phyloP scores from a whole-genome alignment of 129 eudicot genomes.

The Erigeron canadensis region DNA sequence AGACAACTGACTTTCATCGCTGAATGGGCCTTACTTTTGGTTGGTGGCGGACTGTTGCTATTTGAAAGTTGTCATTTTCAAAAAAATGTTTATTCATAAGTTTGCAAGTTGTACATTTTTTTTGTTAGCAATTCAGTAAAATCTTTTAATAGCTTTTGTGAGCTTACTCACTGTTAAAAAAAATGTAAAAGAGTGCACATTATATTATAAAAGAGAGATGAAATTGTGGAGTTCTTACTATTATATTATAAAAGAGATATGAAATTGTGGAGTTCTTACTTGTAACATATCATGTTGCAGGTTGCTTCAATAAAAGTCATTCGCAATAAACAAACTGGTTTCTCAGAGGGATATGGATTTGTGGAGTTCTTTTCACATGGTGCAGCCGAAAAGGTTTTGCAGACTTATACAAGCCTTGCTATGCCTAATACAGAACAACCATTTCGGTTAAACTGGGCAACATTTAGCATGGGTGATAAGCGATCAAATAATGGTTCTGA shows the following conservation, averaged over 20 bases:
- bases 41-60: no score
- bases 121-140: no score
- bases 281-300: constrained; percentile 33
- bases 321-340: constrained; percentile 84
- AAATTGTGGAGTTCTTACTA: background rate
- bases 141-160: no score
- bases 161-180: no score
- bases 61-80: no score
- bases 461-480: constrained; percentile 91
- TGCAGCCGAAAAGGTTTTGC: constrained; percentile 79
- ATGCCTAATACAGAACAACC: constrained; percentile 86
- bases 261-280: background rate
- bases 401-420: constrained; percentile 48
- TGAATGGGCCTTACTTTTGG: no score
- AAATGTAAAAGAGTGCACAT: no score
- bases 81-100: no score
- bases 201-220: no score
- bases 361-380: constrained; percentile 74
- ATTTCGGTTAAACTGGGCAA: constrained; percentile 86
- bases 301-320: constrained; percentile 79
- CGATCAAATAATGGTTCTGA: constrained; percentile 80
- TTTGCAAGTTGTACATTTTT: no score
- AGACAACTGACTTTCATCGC: no score
- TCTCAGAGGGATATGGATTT: constrained; percentile 87
- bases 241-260: no score